Conservation (phyloP, 2,329 filamentous ascomycete genomes). For the Trichocomaceae sp. region DNA sequence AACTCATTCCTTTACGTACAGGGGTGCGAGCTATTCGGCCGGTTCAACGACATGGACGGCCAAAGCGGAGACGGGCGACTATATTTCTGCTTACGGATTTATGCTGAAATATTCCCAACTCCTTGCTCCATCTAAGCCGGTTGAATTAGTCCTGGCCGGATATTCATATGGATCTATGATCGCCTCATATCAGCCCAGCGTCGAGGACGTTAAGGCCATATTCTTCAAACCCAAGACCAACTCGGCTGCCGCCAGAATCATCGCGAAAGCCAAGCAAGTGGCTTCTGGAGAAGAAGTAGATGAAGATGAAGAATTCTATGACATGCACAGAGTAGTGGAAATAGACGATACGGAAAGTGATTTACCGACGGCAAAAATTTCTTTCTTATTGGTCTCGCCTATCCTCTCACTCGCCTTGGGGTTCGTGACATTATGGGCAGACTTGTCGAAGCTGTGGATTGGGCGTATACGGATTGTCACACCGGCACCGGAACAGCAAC, state of each 20-base stretch:
- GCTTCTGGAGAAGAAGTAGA: slow-evolving; percentile 46
- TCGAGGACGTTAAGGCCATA: slow-evolving; percentile 52
- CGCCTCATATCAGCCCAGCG: slow-evolving; percentile 60
- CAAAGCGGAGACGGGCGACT: slow-evolving; percentile 73
- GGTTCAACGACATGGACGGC: slow-evolving; percentile 84
- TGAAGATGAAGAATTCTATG: slow-evolving; percentile 6
- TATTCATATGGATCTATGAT: slow-evolving; percentile 91
- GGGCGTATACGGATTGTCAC: slow-evolving; percentile 24
- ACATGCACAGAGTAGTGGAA: slow-evolving; percentile 1
- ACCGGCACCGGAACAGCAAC: slow-evolving; percentile 50
- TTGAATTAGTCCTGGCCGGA: slow-evolving; percentile 56
- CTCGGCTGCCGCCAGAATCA: slow-evolving; percentile 61
- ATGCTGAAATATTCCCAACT: slow-evolving; percentile 60
- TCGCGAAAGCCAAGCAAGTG: slow-evolving; percentile 61
- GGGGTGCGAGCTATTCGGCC: slow-evolving; percentile 67
- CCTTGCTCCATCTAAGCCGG: slow-evolving; percentile 3
- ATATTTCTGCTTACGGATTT: slow-evolving; percentile 74
- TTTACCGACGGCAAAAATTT: slow-evolving; percentile 22
- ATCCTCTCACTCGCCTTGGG: slow-evolving; percentile 50
- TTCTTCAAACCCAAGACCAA: slow-evolving; percentile 51
- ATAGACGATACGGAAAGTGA: slow-evolving; percentile 4
- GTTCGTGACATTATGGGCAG: slow-evolving; percentile 57
- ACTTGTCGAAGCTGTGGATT: slow-evolving; percentile 29
- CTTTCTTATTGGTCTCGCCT: slow-evolving; percentile 60
- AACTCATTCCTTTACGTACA: slow-evolving; percentile 29